Evolutionary conservation across 2,329 filamentous ascomycete genomes (phyloP), one percentile per base, ranked within the genome.

Genomic region (Alternaria sp.): DNA sequence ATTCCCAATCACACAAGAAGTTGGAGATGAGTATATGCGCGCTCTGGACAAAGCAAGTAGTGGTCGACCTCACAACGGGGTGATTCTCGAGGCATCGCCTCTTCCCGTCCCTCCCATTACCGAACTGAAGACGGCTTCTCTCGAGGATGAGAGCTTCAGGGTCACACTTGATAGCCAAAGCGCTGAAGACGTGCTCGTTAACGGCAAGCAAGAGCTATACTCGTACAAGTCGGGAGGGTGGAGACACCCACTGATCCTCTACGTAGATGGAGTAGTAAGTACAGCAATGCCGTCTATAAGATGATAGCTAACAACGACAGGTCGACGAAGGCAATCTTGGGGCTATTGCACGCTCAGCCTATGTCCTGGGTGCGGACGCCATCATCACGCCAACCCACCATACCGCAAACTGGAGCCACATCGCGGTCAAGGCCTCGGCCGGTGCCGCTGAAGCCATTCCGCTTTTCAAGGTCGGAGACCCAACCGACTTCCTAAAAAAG

Each of bases 321-420:
- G 82, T 93, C 10, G 95, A 99, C 74, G 91, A 93, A 0, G 93
- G 93, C 25, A 99, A 99, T 75, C 83, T 98, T 1, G 96, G 96
- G 45, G 93, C 90, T 21, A 95, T 98, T 63, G 85, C 98, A 46
- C 91, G 96, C 36, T 93, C 93, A 6, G 93, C 93, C 3, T 91
- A 93, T 74, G 98, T 96, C 79, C 87, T 98, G n/a, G 95, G 95
- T 21, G 90, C 93, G 6, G 92, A 94, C 59, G 94, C 92, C 5
- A 87, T 99, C 19, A 89, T 89, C 3, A 89, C 97, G 58, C 92
- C 93, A 3, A 89, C 86, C 28, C 87, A 88, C 62, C 90, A 80
- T 10, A 89, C 91, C 15, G 91, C 94, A 0, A 86, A 89, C 0
- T 83, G 97, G 64, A 91, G 90, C 8, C 86, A 93, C 0, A 87